These are phyloP conservation scores for Keithomyces neogunnii DNA, from an alignment of 2,329 filamentous ascomycete genomes.

Conservation along the genomic window DNA sequence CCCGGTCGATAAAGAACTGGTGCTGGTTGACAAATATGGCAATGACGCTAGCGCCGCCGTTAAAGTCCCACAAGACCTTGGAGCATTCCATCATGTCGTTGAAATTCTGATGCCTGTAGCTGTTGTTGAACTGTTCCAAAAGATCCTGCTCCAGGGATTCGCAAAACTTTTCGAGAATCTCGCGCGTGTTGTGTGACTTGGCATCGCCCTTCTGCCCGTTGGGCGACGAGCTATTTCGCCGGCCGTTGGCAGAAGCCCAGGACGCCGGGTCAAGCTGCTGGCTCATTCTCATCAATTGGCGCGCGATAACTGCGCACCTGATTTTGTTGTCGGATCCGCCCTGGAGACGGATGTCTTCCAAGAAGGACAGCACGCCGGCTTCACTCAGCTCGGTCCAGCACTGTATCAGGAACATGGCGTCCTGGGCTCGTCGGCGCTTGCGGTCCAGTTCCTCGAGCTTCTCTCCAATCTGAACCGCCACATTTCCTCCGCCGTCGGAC, in stretches of 20 bases:
- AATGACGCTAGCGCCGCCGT: constrained; percentile 89
- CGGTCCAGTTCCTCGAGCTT: constrained; percentile 88
- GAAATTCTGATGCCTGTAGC: constrained; percentile 90
- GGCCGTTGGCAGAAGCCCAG: constrained; percentile 57
- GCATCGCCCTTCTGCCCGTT: constrained; percentile 33
- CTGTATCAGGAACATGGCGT: constrained; percentile 90
- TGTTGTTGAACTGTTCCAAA: constrained; percentile 93
- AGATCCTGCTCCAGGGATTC: constrained; percentile 94
- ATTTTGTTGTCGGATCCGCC: constrained; percentile 88
- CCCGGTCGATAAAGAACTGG: constrained; percentile 96
- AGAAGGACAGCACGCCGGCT: constrained; percentile 72
- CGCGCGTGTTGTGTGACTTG: constrained; percentile 61
- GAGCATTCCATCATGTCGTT: constrained; percentile 98
- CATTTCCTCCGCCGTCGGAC: constrained; percentile 63
- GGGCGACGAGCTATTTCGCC: constrained; percentile 38
- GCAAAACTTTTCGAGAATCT: constrained; percentile 92
- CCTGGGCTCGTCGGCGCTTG: constrained; percentile 79
- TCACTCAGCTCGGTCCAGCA: constrained; percentile 97
- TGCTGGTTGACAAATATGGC: constrained; percentile 97
- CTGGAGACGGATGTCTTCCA: constrained; percentile 81
- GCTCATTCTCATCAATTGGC: constrained; percentile 90
- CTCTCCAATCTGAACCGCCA: constrained; percentile 91
- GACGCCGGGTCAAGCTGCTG: constrained; percentile 75
- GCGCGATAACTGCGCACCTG: constrained; percentile 84
- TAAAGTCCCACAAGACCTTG: constrained; percentile 89